These are phyloP conservation scores for Aspergillus sp. DNA, from an alignment of 2,329 filamentous ascomycete species.

Conservation along the genomic window DNA sequence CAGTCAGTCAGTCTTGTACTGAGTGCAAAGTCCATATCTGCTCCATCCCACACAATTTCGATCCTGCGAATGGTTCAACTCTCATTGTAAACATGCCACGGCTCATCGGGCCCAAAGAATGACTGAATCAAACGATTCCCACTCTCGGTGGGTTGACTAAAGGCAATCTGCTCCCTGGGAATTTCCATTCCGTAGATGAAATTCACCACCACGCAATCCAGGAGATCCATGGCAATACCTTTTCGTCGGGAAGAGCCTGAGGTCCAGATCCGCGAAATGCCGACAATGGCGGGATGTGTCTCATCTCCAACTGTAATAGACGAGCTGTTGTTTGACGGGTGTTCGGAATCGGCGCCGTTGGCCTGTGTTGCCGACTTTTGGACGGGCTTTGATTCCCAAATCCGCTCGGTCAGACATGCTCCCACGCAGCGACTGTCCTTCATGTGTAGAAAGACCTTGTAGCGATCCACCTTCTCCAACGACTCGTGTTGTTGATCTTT, in stretches of 20 bases:
- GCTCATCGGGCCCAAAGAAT: slow-evolving; percentile 50
- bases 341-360: slow-evolving; percentile 4
- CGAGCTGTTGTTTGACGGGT: slow-evolving; percentile 22
- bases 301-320: slow-evolving; percentile 42
- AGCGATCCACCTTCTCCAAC: slow-evolving; percentile 42
- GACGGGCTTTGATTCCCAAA: slow-evolving; percentile 50
- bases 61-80: slow-evolving; percentile 18
- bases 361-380: slow-evolving; percentile 22
- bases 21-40: slow-evolving; percentile 1
- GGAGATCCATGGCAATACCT: slow-evolving; percentile 51
- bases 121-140: slow-evolving; percentile 52
- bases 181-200: slow-evolving; percentile 52
- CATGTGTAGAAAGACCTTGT: slow-evolving; percentile 57
- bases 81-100: slow-evolving; percentile 56
- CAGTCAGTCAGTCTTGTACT: slow-evolving; percentile 14
- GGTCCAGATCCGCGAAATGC: slow-evolving; percentile 61
- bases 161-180: slow-evolving; percentile 51
- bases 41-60: background rate
- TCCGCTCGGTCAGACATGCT: slow-evolving; percentile 55
- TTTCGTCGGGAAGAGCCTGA: slow-evolving; percentile 49
- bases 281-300: slow-evolving; percentile 46
- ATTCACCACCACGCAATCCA: slow-evolving; percentile 50
- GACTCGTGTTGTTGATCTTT: slow-evolving; percentile 28
- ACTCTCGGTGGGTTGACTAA: slow-evolving; percentile 60
- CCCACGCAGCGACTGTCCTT: slow-evolving; percentile 57